Conservation (phyloP, 2,329 filamentous ascomycete genomes). For the Tolypocladium ovalisporum region DNA sequence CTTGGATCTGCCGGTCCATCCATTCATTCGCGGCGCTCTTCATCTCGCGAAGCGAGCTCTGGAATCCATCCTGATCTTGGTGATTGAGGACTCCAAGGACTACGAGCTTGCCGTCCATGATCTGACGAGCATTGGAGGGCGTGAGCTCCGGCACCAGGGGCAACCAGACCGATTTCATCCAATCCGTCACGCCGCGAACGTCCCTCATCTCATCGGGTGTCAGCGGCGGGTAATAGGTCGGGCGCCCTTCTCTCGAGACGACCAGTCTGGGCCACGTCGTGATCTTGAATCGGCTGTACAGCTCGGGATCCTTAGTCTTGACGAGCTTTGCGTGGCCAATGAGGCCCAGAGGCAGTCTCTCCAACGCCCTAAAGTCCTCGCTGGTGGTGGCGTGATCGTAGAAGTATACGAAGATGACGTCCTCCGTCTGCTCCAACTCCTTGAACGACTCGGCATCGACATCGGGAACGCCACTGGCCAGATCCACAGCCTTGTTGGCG, state of each 20-base stretch:
- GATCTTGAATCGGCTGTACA: conserved; percentile 83
- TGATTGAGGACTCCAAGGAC: conserved; percentile 82
- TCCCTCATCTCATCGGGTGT: conserved; percentile 90
- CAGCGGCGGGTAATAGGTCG: conserved; percentile 80
- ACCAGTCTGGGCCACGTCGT: conserved; percentile 92
- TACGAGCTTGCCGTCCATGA: conserved; percentile 93
- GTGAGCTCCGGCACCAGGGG: conserved; percentile 92
- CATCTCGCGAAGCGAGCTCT: conserved; percentile 71
- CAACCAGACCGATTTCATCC: conserved; percentile 96
- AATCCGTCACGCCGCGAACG: conserved; percentile 62
- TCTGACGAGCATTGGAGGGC: conserved; percentile 79
- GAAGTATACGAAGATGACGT: conserved; percentile 95
- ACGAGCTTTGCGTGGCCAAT: conserved; percentile 89
- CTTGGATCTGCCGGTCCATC: conserved; percentile 91
- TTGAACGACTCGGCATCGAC: conserved; percentile 69
- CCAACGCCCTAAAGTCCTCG: conserved; percentile 84
- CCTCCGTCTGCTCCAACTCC: conserved; percentile 80
- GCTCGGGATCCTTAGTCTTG: conserved; percentile 69
- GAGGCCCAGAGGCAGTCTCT: conserved; percentile 75
- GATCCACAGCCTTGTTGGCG: conserved; percentile 73
- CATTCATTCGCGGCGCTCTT: conserved; percentile 94
- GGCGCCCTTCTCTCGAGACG: conserved; percentile 78
- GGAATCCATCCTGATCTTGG: conserved; percentile 68
- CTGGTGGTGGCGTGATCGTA: conserved; percentile 90
- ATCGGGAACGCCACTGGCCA: conserved; percentile 66